Evolutionary conservation across 768 basidiomycete species (phyloP).

Genomic region (Phlebiopsis flavidoalba): DNA sequence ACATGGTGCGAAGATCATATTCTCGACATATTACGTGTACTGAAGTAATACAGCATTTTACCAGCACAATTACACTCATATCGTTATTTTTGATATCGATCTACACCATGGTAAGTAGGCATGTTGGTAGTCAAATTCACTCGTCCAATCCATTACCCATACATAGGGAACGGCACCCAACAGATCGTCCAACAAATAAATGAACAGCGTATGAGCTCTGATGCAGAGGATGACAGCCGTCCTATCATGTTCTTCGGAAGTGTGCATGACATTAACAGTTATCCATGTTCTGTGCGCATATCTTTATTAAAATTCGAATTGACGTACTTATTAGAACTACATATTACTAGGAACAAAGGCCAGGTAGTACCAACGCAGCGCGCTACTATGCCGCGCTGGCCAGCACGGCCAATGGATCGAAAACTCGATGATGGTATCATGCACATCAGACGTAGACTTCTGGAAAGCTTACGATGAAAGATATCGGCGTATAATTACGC

Average conservation of each 20-base stretch:
- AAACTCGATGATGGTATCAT: background rate
- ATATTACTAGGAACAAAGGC: background rate
- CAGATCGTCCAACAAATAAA: background rate
- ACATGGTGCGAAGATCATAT: constrained; percentile 51
- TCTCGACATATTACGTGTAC: too few relatives aligned
- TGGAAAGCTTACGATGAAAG: background rate
- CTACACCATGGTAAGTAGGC: constrained; percentile 52
- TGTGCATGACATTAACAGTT: background rate
- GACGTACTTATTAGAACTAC: background rate
- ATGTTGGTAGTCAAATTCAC: background rate
- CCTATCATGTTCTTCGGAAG: constrained; percentile 30
- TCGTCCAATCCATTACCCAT: background rate
- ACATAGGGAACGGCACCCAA: background rate
- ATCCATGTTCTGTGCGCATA: background rate
- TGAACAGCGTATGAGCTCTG: background rate
- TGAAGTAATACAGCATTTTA: constrained; percentile 57
- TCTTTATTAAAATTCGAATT: too few relatives aligned
- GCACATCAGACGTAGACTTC: background rate
- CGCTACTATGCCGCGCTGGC: background rate
- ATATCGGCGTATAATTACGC: background rate
- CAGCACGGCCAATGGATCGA: constrained; percentile 1
- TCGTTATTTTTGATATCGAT: constrained; percentile 90
- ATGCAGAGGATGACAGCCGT: background rate
- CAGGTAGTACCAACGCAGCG: background rate
- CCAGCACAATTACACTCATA: constrained; percentile 66